phyloP scores from a whole-genome alignment of 2,329 filamentous ascomycete species.

The Dothidotthia symphoricarpi region DNA sequence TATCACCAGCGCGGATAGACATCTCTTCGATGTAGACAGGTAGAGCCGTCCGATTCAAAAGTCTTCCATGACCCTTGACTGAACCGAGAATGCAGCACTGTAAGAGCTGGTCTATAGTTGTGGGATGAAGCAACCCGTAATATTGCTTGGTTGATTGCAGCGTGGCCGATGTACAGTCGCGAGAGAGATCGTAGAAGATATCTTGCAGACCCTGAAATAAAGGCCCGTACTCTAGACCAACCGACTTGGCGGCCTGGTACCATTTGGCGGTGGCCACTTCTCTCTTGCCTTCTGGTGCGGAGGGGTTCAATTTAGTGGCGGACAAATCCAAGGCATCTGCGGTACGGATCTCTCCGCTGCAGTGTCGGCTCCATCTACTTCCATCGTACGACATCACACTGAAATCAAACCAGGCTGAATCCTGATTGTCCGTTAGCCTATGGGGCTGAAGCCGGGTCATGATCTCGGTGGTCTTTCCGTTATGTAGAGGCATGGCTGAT shows the following conservation, averaged over 20 bases:
- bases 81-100: too few species aligned
- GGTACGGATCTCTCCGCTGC: conserved; percentile 9
- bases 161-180: too few species aligned
- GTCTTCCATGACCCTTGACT: too few species aligned
- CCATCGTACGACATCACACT: conserved; percentile 14
- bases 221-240: conserved; percentile 1
- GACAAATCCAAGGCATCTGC: not conserved
- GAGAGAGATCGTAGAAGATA: too few species aligned
- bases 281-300: too few species aligned
- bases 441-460: conserved; percentile 9
- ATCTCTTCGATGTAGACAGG: too few species aligned
- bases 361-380: conserved; percentile 21
- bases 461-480: conserved; percentile 5
- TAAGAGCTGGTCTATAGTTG: too few species aligned
- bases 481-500: not conserved
- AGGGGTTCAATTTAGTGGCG: too few species aligned
- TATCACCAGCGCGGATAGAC: too few species aligned
- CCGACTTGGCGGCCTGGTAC: not conserved
- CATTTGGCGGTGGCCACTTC: not conserved
- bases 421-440: conserved; percentile 9
- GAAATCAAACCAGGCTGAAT: conserved; percentile 15
- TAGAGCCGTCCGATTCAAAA: too few species aligned
- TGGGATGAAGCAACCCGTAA: too few species aligned
- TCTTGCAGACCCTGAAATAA: not conserved
- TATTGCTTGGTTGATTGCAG: too few species aligned